Percentiles rank a stretch among this genome's conserved stretches.
phyloP scores from a whole-genome alignment of 176 grass and related monocot genomes.

The Carex pumila region DNA sequence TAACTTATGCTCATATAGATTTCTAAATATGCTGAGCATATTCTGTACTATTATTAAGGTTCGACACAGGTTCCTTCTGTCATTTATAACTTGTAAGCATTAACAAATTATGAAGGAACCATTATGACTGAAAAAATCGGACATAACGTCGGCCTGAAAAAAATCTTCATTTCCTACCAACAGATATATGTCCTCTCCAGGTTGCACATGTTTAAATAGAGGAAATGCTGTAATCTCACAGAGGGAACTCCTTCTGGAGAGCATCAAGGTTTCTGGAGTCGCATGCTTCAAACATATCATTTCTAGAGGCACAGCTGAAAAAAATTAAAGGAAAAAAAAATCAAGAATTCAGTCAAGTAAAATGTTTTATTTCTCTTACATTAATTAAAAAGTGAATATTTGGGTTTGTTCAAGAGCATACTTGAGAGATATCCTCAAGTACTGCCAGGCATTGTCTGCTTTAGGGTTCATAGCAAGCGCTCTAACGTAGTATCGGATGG shows the following conservation, averaged over 20 bases:
- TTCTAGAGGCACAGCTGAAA: conserved; percentile 63
- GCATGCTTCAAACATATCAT: conserved; percentile 86
- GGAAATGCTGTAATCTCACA: conserved; percentile 29
- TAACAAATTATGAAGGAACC: not conserved
- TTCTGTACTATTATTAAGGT: conserved; percentile 3
- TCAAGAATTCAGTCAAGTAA: not conserved
- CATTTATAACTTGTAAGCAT: not conserved
- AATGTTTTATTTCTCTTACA: not conserved
- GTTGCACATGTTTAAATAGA: not conserved
- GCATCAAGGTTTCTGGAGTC: conserved; percentile 79
- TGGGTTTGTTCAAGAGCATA: conserved; percentile 24
- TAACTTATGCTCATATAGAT: not conserved
- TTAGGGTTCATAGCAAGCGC: conserved; percentile 90
- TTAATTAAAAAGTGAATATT: conserved; percentile 18
- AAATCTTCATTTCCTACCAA: not conserved
- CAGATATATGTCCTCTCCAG: not conserved
- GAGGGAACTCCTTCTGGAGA: conserved; percentile 96
- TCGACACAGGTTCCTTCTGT: not conserved
- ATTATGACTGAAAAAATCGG: not conserved
- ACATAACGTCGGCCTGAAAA: not conserved
- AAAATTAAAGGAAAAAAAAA: not conserved
- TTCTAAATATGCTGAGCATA: conserved; percentile 9
- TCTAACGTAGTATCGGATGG: conserved; percentile 91
- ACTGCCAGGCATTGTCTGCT: conserved; percentile 94
- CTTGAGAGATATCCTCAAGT: conserved; percentile 74